Evolutionary conservation across 1,139 yeast genomes (phyloP).

Genomic region (Hansenula lynferdii): DNA sequence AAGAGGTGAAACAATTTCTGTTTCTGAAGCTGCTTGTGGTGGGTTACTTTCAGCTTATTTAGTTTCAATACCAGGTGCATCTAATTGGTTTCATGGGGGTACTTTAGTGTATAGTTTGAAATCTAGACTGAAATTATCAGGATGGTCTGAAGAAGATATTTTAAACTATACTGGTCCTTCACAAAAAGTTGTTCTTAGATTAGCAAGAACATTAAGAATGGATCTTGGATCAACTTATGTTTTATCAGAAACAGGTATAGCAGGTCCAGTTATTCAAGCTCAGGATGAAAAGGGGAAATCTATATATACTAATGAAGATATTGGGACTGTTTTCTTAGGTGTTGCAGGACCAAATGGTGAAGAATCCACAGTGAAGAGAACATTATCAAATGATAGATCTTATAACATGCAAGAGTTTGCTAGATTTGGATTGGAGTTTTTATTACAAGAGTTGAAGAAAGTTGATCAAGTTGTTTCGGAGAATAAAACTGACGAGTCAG

Average conservation of each 20-base stretch:
- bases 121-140: constrained; percentile 68
- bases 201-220: constrained; percentile 73
- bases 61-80: constrained; percentile 82
- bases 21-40: constrained; percentile 88
- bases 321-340: constrained; percentile 71
- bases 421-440: constrained; percentile 53
- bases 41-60: constrained; percentile 77
- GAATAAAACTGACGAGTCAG: constrained; percentile 20
- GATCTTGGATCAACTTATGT: constrained; percentile 83
- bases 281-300: constrained; percentile 5
- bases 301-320: constrained; percentile 27
- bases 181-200: constrained; percentile 65
- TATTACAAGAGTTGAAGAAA: constrained; percentile 36
- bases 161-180: constrained; percentile 75
- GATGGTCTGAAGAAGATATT: constrained; percentile 74
- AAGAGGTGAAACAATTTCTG: constrained; percentile 62
- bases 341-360: constrained; percentile 65
- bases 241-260: constrained; percentile 82
- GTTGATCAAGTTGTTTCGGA: too few species aligned
- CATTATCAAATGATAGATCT: constrained; percentile 48
- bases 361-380: constrained; percentile 40
- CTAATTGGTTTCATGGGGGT: constrained; percentile 79
- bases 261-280: constrained; percentile 54
- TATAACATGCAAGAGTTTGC: constrained; percentile 76
- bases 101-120: constrained; percentile 72